Evolutionary conservation across 1,284 basidiomycete genomes (phyloP).

Genomic region (Cryptococcus maquisensis): DNA sequence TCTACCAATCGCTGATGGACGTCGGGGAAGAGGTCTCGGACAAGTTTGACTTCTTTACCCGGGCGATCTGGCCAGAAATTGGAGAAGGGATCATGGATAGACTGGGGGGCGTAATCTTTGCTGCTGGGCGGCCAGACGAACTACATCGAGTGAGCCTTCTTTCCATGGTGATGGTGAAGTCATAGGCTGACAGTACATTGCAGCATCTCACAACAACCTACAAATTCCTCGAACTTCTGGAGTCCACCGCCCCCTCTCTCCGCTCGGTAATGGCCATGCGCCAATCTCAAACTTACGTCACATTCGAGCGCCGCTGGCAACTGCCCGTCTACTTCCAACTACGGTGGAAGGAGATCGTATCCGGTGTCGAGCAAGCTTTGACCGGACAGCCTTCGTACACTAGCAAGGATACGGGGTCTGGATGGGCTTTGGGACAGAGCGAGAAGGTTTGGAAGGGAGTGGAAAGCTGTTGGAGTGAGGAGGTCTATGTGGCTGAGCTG

Average conservation of each 20-base stretch:
- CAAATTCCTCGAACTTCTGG: constrained; percentile 77
- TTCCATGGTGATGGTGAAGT: not conserved
- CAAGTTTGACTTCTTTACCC: constrained; percentile 74
- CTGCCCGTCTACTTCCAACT: constrained; percentile 95
- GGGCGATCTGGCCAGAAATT: constrained; percentile 83
- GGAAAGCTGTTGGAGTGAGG: constrained; percentile 73
- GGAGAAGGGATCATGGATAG: constrained; percentile 74
- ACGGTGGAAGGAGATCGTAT: constrained; percentile 91
- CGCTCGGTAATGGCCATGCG: constrained; percentile 68
- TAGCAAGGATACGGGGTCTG: not conserved
- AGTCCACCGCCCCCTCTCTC: constrained; percentile 72
- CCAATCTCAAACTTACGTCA: constrained; percentile 61
- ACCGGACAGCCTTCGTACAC: not conserved
- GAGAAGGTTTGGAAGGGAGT: constrained; percentile 68
- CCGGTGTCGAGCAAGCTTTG: constrained; percentile 65
- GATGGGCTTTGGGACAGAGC: constrained; percentile 56
- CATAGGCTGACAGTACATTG: not conserved
- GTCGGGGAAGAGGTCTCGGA: constrained; percentile 59
- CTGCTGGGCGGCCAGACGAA: constrained; percentile 82
- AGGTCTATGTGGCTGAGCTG: constrained; percentile 76
- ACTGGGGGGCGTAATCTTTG: constrained; percentile 75
- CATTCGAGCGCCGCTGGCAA: constrained; percentile 87
- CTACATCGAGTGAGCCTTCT: constrained; percentile 67
- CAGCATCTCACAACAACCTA: constrained; percentile 80
- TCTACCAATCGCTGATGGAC: constrained; percentile 65